Evolutionary conservation across 2,329 filamentous ascomycete genomes (phyloP).

Genomic region (Xylariomycetidae sp.): DNA sequence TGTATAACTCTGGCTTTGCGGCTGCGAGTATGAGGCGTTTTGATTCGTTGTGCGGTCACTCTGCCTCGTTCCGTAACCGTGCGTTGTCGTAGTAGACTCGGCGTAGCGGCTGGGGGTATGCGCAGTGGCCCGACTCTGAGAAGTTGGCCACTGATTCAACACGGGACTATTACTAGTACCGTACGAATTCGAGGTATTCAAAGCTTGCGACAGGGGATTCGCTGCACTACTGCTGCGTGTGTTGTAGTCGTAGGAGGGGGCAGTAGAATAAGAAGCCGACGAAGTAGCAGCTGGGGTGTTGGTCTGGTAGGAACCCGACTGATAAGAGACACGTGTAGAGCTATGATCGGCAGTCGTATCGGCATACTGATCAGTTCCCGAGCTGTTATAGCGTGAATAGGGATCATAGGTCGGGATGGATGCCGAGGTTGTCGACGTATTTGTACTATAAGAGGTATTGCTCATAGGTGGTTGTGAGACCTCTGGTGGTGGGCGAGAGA

Average conservation of each 20-base stretch:
- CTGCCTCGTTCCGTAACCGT: slow-evolving; percentile 21
- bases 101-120: slow-evolving; percentile 16
- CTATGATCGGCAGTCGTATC: slow-evolving; percentile 15
- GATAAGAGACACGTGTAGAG: slow-evolving; percentile 22
- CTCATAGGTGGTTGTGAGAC: slow-evolving; percentile 19
- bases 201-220: slow-evolving; percentile 22
- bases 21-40: slow-evolving; percentile 23
- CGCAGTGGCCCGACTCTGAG: slow-evolving; percentile 16
- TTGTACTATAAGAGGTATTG: slow-evolving; percentile 12
- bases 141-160: slow-evolving; percentile 21
- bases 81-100: slow-evolving; percentile 13
- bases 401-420: slow-evolving; percentile 21
- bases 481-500: slow-evolving; percentile 20
- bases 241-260: slow-evolving; percentile 23
- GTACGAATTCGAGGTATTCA: slow-evolving; percentile 16
- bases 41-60: slow-evolving; percentile 17
- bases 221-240: slow-evolving; percentile 13
- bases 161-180: slow-evolving; percentile 9
- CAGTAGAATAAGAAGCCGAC: slow-evolving; percentile 19
- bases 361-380: slow-evolving; percentile 16
- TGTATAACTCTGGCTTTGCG: slow-evolving; percentile 22
- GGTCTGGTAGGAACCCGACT: slow-evolving; percentile 22
- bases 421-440: slow-evolving; percentile 23
- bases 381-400: slow-evolving; percentile 27
- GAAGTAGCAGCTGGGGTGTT: slow-evolving; percentile 14